Evolutionary conservation across 2,329 filamentous ascomycete species (phyloP).

Genomic region (Beauveria asiatica): DNA sequence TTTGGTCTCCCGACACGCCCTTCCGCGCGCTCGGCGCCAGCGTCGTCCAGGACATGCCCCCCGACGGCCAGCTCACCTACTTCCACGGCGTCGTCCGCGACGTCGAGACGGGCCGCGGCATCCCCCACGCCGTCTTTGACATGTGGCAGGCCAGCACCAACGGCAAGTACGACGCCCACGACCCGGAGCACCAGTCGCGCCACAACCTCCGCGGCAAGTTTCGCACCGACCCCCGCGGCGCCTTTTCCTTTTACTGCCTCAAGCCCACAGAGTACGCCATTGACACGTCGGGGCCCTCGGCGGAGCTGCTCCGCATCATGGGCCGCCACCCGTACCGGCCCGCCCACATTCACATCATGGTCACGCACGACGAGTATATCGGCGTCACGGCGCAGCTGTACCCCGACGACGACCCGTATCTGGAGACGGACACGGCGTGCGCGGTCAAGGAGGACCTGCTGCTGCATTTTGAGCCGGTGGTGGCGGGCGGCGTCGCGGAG

Average conservation of each 20-base stretch:
- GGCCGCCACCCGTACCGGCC: background rate
- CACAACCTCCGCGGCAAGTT: constrained; percentile 76
- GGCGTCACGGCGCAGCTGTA: constrained; percentile 1
- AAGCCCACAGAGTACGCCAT: constrained; percentile 36
- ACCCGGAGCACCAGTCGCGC: constrained; percentile 59
- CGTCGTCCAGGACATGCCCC: constrained; percentile 55
- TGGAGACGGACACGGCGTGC: constrained; percentile 1
- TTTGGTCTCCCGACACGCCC: constrained; percentile 68
- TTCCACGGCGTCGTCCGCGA: constrained; percentile 65
- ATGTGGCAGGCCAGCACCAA: constrained; percentile 73
- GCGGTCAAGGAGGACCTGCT: constrained; percentile 3
- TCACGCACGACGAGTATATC: background rate
- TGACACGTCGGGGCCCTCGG: background rate
- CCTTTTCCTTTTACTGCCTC: constrained; percentile 67
- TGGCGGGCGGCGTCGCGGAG: background rate
- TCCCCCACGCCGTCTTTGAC: constrained; percentile 62
- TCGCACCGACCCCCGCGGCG: constrained; percentile 58
- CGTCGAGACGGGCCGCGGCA: constrained; percentile 55
- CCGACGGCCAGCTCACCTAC: constrained; percentile 50
- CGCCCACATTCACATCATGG: constrained; percentile 4
- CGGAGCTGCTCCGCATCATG: background rate
- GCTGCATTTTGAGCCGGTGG: background rate
- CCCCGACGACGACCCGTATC: background rate
- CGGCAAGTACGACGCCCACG: constrained; percentile 69
- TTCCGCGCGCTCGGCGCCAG: constrained; percentile 58